Base-by-base conservation (phyloP, 192 early-diverging fungal species). In the Coemansia sp. region DNA sequence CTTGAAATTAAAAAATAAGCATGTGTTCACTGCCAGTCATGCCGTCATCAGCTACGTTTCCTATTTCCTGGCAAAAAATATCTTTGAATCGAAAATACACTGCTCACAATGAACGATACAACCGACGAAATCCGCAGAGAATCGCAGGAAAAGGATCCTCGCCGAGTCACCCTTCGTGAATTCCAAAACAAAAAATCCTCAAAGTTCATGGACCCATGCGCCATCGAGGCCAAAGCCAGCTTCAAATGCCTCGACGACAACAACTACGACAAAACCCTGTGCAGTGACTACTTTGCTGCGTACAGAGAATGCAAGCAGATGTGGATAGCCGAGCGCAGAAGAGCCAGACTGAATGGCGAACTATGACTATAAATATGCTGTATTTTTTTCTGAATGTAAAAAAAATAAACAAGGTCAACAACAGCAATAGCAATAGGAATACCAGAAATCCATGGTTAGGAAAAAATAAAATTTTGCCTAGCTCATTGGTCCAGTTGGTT, bases 231-330 rank as follows among this genome's bases (percentile, higher is more conserved):
- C 48, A 70, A 71, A 55, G 69, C 63, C 36, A 83, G 81, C 54
- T 68, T 61, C 61, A 71, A 78, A 48, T 83, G 81, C 16, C 67
- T 83, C 1, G 81, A 83, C 22, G 61, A 71, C 14, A 74, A 72
- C 66, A 73, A 83, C 48, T 75, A 77, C 51, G 68, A 83, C 60
- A 73, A 72, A 36, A 51, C 63, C 17, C 22, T 61, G 17, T 83
- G 81, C 56, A 59, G 33, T 25, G 63, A 65, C 3, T 62, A 71
- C 33, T 83, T 83, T 73, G 59, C 45, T 1, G 72, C 72, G 2
- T 83, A 83, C 58, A 59, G 68, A 28, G 76, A 83, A 22, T 83
- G 81, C 69, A 83, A 83, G 67, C 56, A 67, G 29, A 60, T 69
- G 58, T 83, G 75, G 75, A 55, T 83, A 20, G 63, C 64, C 4